Conservation (phyloP, 345 rosid genomes). For the Corchorus olitorius region DNA sequence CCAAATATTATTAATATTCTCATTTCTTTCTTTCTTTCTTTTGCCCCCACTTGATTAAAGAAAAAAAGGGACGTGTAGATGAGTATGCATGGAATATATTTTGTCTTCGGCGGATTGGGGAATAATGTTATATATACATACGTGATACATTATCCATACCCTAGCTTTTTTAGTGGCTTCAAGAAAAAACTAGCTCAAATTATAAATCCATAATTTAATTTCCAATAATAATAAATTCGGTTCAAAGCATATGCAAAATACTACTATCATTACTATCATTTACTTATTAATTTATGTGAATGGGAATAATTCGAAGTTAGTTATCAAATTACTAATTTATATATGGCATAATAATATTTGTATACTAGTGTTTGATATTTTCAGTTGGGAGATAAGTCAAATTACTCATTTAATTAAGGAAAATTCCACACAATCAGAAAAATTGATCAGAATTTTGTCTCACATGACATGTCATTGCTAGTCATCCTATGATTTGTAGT, state of each 20-base stretch:
- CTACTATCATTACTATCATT: too few species aligned
- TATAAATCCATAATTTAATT: not conserved
- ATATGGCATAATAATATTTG: too few species aligned
- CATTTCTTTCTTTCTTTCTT: not conserved
- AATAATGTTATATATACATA: not conserved
- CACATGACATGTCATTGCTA: too few species aligned
- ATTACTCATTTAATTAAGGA: too few species aligned
- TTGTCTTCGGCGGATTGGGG: not conserved
- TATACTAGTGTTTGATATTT: too few species aligned
- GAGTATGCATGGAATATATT: conserved; percentile 27
- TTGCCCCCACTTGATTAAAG: not conserved
- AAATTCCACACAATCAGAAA: too few species aligned
- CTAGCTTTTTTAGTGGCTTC: not conserved
- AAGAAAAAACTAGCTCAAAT: not conserved
- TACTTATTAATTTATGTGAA: not conserved
- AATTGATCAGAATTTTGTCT: too few species aligned
- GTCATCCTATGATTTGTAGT: too few species aligned
- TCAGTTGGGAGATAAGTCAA: too few species aligned
- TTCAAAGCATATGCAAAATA: not conserved
- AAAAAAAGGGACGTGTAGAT: conserved; percentile 23
- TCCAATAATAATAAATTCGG: not conserved
- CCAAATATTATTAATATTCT: not conserved
- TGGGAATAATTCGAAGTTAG: not conserved
- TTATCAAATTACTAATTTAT: too few species aligned
- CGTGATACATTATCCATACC: not conserved